Base-by-base conservation (phyloP, 495 filamentous ascomycete genomes). In the Neurospora tetraspora region DNA sequence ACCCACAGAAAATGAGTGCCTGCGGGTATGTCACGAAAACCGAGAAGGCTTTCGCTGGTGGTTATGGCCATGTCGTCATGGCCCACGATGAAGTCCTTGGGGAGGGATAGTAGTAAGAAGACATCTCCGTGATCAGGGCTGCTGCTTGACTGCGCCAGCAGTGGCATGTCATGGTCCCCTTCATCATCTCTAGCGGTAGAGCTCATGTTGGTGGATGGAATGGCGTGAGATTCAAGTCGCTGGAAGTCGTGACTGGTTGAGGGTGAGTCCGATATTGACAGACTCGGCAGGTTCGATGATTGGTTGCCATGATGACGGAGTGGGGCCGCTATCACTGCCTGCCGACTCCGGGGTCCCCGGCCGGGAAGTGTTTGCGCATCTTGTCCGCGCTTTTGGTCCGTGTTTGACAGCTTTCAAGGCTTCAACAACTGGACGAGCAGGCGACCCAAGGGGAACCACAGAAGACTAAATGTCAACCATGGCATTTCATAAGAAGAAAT, bases 1-100 rank as follows among this genome's bases (percentile, higher is more conserved):
- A 90, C 83, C 81, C 86, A 88, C 59, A 86, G 77, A 72, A 90
- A 84, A 75, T 92, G 90, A 39, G 82, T 79, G 6, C 90, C 89
- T 0, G 85, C 78, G 1, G 90, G 87, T 14, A 92, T 75, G 59
- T 88, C 82, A 39, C 86, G 86, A 73, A 92, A 83, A n/a, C 90
- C 90, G 10, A 40, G 31, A 78, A 81, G 77, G 88, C 89, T 71
- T 70, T 70, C 39, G 77, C 73, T 10, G 70, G 59, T 80, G 11
- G 78, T 82, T 71, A 88, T 79, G 42, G 79, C 78, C 42, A 81
- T 76, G 36, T 77, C 73, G 71, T 88, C 86, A 73, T 82, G 84
- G 27, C 86, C 86, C 11, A 88, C 72, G 16, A 82, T 77, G 70
- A 82, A 83, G 36, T 80, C 72, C 4, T 73, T 70, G 0, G 85